Conservation (phyloP, 352 stramenopile genomes). For the Pythium folliculosum region DNA sequence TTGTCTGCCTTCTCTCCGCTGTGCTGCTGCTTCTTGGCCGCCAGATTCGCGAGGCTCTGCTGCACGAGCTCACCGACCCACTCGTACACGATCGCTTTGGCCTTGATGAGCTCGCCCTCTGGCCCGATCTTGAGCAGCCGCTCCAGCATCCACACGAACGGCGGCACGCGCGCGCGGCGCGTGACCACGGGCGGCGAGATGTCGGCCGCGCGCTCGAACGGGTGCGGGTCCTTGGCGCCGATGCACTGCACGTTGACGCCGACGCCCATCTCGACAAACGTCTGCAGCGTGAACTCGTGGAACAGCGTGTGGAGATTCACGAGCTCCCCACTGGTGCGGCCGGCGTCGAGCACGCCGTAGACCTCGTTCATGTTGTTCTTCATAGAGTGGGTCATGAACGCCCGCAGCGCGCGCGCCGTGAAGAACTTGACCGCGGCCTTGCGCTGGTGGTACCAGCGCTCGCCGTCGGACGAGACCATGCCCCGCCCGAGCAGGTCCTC, state of each 20-base stretch:
- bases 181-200: slow-evolving; percentile 32
- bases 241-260: slow-evolving; percentile 36
- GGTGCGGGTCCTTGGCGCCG: slow-evolving; percentile 31
- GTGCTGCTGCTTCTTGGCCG: background rate
- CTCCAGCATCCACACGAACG: slow-evolving; percentile 55
- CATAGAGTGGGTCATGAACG: slow-evolving; percentile 19
- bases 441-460: slow-evolving; percentile 34
- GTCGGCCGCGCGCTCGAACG: slow-evolving; percentile 53
- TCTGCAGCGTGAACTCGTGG: slow-evolving; percentile 52
- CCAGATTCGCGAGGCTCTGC: slow-evolving; percentile 7
- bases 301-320: slow-evolving; percentile 35
- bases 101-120: slow-evolving; percentile 31
- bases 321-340: background rate
- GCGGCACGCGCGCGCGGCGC: slow-evolving; percentile 43
- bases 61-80: slow-evolving; percentile 30
- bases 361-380: slow-evolving; percentile 10
- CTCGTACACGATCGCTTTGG: slow-evolving; percentile 35
- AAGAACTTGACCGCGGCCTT: slow-evolving; percentile 35
- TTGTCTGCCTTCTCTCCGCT: slow-evolving; percentile 7
- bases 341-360: background rate
- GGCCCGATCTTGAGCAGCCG: slow-evolving; percentile 41
- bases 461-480: background rate
- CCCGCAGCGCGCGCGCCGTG: slow-evolving; percentile 28
- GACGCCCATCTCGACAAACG: slow-evolving; percentile 56
- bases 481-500: background rate